A percentile compares a stretch with the other conserved stretches of the same genome.
These are phyloP conservation scores for Nicotiana undulata DNA, from an alignment of 257 asterid species.

Conservation along the genomic window DNA sequence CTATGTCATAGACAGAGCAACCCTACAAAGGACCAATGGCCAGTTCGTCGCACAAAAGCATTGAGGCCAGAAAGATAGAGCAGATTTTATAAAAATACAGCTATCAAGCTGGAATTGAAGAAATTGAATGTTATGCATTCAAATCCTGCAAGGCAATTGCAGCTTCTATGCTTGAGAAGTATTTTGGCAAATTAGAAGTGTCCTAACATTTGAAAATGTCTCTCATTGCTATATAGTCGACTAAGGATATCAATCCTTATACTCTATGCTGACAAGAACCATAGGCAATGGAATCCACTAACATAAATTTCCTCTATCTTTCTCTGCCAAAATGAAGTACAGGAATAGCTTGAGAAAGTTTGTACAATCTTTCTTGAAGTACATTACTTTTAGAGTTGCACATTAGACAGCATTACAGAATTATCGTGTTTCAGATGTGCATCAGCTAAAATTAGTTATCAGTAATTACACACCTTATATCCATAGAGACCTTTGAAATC, in stretches of 20 bases:
- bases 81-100: not conserved
- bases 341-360: not conserved
- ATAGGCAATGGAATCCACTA: not conserved
- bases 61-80: not conserved
- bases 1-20: not conserved
- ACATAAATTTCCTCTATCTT: not conserved
- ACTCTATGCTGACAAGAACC: not conserved
- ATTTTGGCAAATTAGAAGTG: not conserved
- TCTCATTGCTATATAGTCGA: not conserved
- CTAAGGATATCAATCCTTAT: not conserved
- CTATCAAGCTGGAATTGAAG: not conserved
- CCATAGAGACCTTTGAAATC: conserved; percentile 96
- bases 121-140: not conserved
- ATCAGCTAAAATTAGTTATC: not conserved
- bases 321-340: conserved; percentile 2
- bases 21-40: not conserved
- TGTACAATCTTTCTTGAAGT: not conserved
- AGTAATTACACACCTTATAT: conserved; percentile 51
- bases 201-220: not conserved
- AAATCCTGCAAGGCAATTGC: not conserved
- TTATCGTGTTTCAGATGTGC: not conserved
- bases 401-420: not conserved
- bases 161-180: not conserved
- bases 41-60: not conserved
- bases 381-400: not conserved